Evolutionary conservation across 352 stramenopile species (phyloP), one percentile per base, ranked within the genome.

Genomic region (Blastocystis sp.): DNA sequence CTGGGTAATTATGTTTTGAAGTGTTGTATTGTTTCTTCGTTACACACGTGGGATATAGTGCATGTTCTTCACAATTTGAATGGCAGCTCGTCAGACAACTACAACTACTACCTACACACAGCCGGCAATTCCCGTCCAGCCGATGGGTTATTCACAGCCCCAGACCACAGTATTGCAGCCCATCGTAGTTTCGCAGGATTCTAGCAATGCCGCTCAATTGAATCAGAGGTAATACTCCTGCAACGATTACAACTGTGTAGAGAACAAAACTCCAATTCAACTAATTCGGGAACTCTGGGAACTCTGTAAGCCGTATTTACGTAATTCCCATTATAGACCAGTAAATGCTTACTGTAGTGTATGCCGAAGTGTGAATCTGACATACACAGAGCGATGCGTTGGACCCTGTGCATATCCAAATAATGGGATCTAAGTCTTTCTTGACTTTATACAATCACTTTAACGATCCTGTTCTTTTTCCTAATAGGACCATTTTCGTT

Each of bases 331-430:
- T 34, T 65, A 20, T 53, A 85, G 73, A 24, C 73, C 73, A 34
- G 73, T 85, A 24, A 85, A 85, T 41, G 73, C 53, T 13, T 85
- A 85, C 53, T 85, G 73, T 24, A 85, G 68, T 41, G 68, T 65
- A 8, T 85, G 73, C 54, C 73, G 73, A 37, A 85, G 73, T 47
- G 34, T 65, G 0, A 85, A 68, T 85, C 24, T 50, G 39, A 85
- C 73, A 3, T 66, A 50, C 39, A 68, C 73, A 0, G 73, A 85
- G 55, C 18, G 73, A 24, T 43, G 63, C 30, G 53, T 62, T 6
- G 73, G 73, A 7, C 43, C 20, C 50, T 85, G 45, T 50, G 73
- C 73, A 85, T 85, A 85, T 85, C 73, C 73, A 47, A 26, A 24
- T 20, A 24, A 16, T 34, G 45, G 53, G 1, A 50, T 8, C 16